A percentile compares a stretch with the other conserved stretches of the same genome.
phyloP scores from a whole-genome alignment of 495 filamentous ascomycete species.

The Paragyromitra xinjiangensis region DNA sequence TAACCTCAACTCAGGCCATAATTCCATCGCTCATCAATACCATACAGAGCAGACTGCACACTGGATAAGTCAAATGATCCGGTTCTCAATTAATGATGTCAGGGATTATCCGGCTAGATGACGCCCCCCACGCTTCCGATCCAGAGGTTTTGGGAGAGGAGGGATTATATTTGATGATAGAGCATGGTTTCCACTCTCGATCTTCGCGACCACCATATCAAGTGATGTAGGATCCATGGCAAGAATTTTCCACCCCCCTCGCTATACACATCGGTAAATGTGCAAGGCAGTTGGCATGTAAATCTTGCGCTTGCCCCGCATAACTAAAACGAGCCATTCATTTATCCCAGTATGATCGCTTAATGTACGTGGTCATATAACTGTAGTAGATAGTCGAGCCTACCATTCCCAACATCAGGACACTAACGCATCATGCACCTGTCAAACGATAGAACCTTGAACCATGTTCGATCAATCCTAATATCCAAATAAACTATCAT shows the following conservation, averaged over 20 bases:
- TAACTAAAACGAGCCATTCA: constrained; percentile 7
- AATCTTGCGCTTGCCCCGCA: constrained; percentile 23
- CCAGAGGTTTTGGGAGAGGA: background rate
- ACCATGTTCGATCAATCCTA: constrained; percentile 2
- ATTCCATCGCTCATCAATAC: background rate
- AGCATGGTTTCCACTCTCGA: background rate
- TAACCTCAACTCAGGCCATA: constrained; percentile 20
- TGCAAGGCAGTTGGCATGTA: constrained; percentile 2
- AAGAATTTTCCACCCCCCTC: background rate
- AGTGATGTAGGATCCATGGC: background rate
- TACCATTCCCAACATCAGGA: background rate
- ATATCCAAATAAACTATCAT: constrained; percentile 16
- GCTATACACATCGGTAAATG: background rate
- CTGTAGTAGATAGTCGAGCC: background rate
- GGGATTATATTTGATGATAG: constrained; percentile 4
- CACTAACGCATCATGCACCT: background rate
- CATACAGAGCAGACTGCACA: background rate
- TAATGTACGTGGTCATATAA: background rate
- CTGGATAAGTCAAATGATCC: constrained; percentile 4
- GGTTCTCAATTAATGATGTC: background rate
- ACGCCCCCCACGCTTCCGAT: background rate
- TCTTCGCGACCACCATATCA: background rate
- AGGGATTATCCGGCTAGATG: background rate
- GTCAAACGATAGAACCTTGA: constrained; percentile 17
- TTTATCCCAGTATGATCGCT: background rate